Percentiles rank a stretch among this genome's conserved stretches.
These are phyloP conservation scores for Phanerochaete sordida DNA, from an alignment of 768 basidiomycete genomes.

Conservation along the genomic window DNA sequence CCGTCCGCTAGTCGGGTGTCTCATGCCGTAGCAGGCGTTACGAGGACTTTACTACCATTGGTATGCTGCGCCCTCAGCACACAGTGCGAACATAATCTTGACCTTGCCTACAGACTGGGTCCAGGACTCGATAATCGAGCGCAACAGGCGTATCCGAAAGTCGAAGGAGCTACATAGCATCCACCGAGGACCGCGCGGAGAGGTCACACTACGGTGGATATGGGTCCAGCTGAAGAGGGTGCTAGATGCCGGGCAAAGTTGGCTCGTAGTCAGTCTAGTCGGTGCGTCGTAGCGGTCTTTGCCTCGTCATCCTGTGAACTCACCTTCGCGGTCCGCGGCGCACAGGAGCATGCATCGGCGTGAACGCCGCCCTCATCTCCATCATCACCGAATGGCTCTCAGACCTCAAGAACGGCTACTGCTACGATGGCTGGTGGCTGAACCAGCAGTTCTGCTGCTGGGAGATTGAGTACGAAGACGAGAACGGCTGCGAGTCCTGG, in stretches of 20 bases:
- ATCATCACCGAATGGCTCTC: conserved; percentile 97
- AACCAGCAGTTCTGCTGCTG: conserved; percentile 98
- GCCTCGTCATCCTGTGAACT: not conserved
- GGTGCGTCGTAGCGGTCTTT: conserved; percentile 49
- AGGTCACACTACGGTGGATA: conserved; percentile 52
- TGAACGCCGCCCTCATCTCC: conserved; percentile 93
- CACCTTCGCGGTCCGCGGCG: not conserved
- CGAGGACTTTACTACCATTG: conserved; percentile 94
- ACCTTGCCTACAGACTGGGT: conserved; percentile 75
- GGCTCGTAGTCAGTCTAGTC: conserved; percentile 88
- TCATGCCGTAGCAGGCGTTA: conserved; percentile 58
- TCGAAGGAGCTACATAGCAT: conserved; percentile 42
- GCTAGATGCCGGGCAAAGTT: conserved; percentile 76
- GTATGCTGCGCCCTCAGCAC: conserved; percentile 37
- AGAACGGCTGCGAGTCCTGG: conserved; percentile 88
- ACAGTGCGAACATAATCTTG: conserved; percentile 3
- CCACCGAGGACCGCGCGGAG: conserved; percentile 44
- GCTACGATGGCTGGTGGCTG: conserved; percentile 96
- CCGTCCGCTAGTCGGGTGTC: not conserved
- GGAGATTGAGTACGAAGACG: conserved; percentile 83
- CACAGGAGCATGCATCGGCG: conserved; percentile 83
- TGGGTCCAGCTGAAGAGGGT: conserved; percentile 59
- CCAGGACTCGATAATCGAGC: conserved; percentile 88
- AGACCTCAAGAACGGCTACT: conserved; percentile 97
- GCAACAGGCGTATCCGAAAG: conserved; percentile 70